Evolutionary conservation across 2,329 filamentous ascomycete species (phyloP).

Genomic region (Lecanicillium sp.): DNA sequence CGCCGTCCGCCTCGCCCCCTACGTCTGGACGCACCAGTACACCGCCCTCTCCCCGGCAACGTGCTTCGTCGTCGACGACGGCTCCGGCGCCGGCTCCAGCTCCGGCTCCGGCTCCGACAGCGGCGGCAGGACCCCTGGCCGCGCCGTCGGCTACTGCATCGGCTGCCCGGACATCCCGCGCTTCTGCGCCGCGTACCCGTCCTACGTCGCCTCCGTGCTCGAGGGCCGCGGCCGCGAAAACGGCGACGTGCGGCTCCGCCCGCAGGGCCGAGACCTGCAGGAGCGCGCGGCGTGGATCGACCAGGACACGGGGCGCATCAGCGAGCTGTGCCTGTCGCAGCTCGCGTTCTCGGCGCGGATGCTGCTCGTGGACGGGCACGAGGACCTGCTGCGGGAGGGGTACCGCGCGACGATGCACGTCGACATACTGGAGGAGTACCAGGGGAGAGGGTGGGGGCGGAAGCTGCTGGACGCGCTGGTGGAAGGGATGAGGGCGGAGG

Average conservation of each 20-base stretch:
- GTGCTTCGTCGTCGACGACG: conserved; percentile 45
- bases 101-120: conserved; percentile 44
- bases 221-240: conserved; percentile 12
- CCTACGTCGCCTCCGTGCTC: conserved; percentile 34
- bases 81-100: conserved; percentile 37
- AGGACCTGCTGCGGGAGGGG: conserved; percentile 25
- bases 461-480: conserved; percentile 36
- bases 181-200: conserved; percentile 32
- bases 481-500: conserved; percentile 27
- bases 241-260: conserved; percentile 6
- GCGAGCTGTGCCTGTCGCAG: conserved; percentile 32
- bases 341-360: conserved; percentile 34
- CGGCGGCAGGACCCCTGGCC: too few relatives aligned
- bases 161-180: conserved; percentile 37
- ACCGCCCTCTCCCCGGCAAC: conserved; percentile 38
- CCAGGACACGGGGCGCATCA: conserved; percentile 20
- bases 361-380: conserved; percentile 33
- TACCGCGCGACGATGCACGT: conserved; percentile 45
- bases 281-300: conserved; percentile 26
- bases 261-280: conserved; percentile 18
- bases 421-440: conserved; percentile 37
- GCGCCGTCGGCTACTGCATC: conserved; percentile 44
- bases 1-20: conserved; percentile 35
- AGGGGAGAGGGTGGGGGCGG: conserved; percentile 40
- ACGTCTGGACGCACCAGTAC: conserved; percentile 47